These are phyloP conservation scores for Diospyros kaki DNA, from an alignment of 148 eudicot species.

Conservation along the genomic window DNA sequence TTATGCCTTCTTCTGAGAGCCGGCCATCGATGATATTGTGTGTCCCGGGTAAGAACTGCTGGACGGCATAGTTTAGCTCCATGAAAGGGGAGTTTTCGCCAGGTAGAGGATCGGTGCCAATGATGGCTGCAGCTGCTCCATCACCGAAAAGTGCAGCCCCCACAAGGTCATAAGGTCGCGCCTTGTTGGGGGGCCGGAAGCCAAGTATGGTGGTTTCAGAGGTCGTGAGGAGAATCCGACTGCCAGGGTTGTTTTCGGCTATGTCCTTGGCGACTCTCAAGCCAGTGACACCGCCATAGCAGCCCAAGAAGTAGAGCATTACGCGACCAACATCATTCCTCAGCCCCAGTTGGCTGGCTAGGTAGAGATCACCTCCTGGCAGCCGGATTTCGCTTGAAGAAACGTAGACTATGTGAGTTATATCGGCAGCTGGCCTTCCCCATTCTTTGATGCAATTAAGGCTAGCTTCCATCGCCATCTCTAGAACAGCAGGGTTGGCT, in stretches of 20 bases:
- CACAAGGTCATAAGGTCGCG: constrained; percentile 73
- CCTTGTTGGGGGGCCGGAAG: constrained; percentile 68
- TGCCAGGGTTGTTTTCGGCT: constrained; percentile 74
- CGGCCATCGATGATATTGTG: constrained; percentile 56
- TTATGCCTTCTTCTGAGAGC: constrained; percentile 65
- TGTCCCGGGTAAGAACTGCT: constrained; percentile 67
- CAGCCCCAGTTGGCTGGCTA: constrained; percentile 54
- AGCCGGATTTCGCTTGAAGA: constrained; percentile 69
- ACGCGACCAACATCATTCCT: constrained; percentile 58
- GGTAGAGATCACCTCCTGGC: constrained; percentile 74
- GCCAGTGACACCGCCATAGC: constrained; percentile 76
- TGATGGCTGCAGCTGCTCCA: constrained; percentile 65
- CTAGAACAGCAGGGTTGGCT: constrained; percentile 61
- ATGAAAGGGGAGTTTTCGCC: constrained; percentile 47
- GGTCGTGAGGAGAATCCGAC: constrained; percentile 55
- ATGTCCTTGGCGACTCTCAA: constrained; percentile 74
- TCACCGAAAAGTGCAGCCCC: constrained; percentile 82
- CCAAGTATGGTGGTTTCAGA: constrained; percentile 77
- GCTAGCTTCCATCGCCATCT: constrained; percentile 66
- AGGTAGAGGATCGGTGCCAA: constrained; percentile 44
- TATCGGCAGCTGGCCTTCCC: constrained; percentile 56
- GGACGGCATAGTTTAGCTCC: constrained; percentile 61
- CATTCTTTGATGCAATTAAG: constrained; percentile 57
- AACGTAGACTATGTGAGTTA: constrained; percentile 71
- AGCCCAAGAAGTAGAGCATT: constrained; percentile 80